Percentiles rank a stretch among this genome's conserved stretches.
Evolutionary conservation across 2,329 filamentous ascomycete species (phyloP).

Genomic region (Tolypocladium guangdongense): DNA sequence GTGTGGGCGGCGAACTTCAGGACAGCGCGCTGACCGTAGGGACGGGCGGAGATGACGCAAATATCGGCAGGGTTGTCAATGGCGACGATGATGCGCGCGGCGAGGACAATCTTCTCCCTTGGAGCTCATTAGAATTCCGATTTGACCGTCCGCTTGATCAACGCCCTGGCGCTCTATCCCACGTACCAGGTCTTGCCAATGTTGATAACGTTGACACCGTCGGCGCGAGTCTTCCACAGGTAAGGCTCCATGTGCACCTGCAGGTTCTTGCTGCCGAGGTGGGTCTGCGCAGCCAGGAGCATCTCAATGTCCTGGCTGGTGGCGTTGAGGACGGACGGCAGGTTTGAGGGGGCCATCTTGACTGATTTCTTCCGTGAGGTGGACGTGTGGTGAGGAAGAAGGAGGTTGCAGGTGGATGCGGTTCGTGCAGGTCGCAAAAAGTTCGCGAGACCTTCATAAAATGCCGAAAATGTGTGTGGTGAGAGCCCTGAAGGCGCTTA

Average conservation of each 20-base stretch:
- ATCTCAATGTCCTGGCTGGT: slow-evolving; percentile 98
- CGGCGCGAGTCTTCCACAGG: slow-evolving; percentile 98
- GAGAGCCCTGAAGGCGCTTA: slow-evolving; percentile 24
- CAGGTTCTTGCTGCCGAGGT: slow-evolving; percentile 97
- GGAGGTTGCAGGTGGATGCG: slow-evolving; percentile 15
- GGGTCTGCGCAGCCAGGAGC: slow-evolving; percentile 92
- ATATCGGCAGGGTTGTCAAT: slow-evolving; percentile 99
- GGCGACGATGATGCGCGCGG: slow-evolving; percentile 95
- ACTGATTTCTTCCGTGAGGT: slow-evolving; percentile 30
- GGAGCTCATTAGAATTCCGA: slow-evolving; percentile 5
- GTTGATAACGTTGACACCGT: slow-evolving; percentile 98
- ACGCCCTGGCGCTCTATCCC: background rate
- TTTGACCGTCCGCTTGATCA: background rate
- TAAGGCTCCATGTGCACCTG: slow-evolving; percentile 99
- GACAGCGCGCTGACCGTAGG: slow-evolving; percentile 98
- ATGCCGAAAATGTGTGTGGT: slow-evolving; percentile 29
- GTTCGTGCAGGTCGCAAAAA: slow-evolving; percentile 25
- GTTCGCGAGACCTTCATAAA: slow-evolving; percentile 28
- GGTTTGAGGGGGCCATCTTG: slow-evolving; percentile 93
- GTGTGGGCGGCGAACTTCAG: slow-evolving; percentile 99
- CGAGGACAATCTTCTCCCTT: slow-evolving; percentile 99
- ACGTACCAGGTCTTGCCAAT: slow-evolving; percentile 99
- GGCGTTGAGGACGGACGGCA: slow-evolving; percentile 91
- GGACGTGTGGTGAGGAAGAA: slow-evolving; percentile 16
- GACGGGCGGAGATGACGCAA: slow-evolving; percentile 98